Base-by-base conservation (phyloP, 2,329 filamentous ascomycete species). In the Chaetomiaceae sp. region DNA sequence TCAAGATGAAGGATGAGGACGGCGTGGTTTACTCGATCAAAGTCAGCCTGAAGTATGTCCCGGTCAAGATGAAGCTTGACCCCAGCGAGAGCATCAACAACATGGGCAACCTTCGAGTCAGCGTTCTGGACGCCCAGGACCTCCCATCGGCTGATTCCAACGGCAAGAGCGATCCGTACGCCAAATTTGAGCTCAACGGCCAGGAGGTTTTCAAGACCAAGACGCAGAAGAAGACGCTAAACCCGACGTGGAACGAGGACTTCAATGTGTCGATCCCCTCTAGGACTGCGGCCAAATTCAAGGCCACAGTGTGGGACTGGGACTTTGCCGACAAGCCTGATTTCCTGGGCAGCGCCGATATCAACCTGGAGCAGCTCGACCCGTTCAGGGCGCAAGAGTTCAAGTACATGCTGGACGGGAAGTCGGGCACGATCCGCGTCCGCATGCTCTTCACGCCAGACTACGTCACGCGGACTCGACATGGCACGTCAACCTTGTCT, bases 51-150 rank as follows among this genome's bases (percentile, higher is more conserved):
- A 95, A 95, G 69, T 99, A 96, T 66, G 83, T 99, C 20, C 93
- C 93, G 0, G 84, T 97, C 54, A 83, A 88, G 72, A 99, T 99
- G 93, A 76, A 83, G 50, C 85, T 99, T 43, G 90, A 99, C 63
- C 87, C 93, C 0, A 89, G 85, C 62, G 93, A 99, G 70, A 96
- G 90, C 64, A 96, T 99, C 76, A 97, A 96, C 80, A 99, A 99
- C 70, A 95, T 96, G 82, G 93, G 93, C 53, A 91, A 84, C 52
- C 83, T 99, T 19, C 87, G 91, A 17, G 89, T 99, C n/a, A 90
- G 97, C 62, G 79, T 99, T 16, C 73, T 97, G 33, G 90, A 96
- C 67, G 93, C 85, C 16, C 73, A 81, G 8, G 85, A 96, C 53
- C 79, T 99, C n/a, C 93, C 93, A 7, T 85, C 93, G 1, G 92